Evolutionary conservation across 805 yeast genomes (phyloP).

Genomic region (Spathaspora arborariae): DNA sequence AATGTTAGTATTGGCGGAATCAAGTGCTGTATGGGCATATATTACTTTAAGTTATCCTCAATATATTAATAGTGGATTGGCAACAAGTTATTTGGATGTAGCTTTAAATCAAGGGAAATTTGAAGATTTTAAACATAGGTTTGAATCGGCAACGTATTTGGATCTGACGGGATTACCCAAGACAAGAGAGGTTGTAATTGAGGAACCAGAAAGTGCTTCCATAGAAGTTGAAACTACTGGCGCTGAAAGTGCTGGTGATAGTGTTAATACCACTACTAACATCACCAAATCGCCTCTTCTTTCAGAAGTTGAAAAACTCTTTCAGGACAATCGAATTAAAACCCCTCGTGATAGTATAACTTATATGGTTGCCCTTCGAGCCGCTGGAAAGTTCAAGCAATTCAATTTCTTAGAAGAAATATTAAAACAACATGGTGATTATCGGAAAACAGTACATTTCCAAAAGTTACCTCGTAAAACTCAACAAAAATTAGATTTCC

Average conservation of each 20-base stretch:
- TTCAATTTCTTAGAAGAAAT: constrained; percentile 56
- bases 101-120: constrained; percentile 32
- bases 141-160: constrained; percentile 23
- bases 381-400: constrained; percentile 57
- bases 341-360: constrained; percentile 37
- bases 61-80: constrained; percentile 37
- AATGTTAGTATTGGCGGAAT: constrained; percentile 59
- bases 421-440: constrained; percentile 79
- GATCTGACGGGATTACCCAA: constrained; percentile 21
- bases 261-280: constrained; percentile 1
- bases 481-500: constrained; percentile 51
- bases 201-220: constrained; percentile 4
- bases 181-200: constrained; percentile 13
- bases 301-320: neutral
- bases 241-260: neutral
- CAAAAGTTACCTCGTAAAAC: constrained; percentile 24
- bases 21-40: constrained; percentile 71
- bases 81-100: constrained; percentile 52
- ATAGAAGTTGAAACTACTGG: neutral
- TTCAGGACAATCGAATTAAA: constrained; percentile 3
- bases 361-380: constrained; percentile 61
- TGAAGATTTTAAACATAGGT: constrained; percentile 33
- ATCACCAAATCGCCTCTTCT: constrained; percentile 11
- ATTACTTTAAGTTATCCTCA: constrained; percentile 42
- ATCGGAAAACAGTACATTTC: constrained; percentile 56